Evolutionary conservation across 345 rosid species (phyloP).

Genomic region (Pistacia vera): DNA sequence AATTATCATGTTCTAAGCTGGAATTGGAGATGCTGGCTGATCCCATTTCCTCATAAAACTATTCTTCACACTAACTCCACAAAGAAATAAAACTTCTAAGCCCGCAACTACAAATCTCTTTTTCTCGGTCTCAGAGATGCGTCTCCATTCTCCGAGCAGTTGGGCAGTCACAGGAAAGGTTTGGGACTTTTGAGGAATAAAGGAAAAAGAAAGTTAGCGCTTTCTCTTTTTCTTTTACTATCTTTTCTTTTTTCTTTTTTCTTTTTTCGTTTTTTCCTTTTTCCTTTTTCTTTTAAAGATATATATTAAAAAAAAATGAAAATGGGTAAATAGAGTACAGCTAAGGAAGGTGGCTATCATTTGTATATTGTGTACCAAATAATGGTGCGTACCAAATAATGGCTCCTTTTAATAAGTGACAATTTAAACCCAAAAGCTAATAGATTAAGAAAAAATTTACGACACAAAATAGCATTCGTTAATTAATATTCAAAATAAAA

Average conservation of each 20-base stretch:
- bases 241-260: not conserved
- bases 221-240: no score
- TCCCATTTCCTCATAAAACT: constrained; percentile 34
- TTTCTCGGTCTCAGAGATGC: constrained; percentile 7
- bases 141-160: not conserved
- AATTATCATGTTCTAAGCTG: constrained; percentile 28
- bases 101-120: not conserved
- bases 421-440: no score
- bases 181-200: not conserved
- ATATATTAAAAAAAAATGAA: no score
- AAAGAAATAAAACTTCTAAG: not conserved
- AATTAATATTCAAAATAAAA: no score
- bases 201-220: not conserved
- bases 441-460: no score
- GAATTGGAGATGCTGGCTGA: constrained; percentile 33
- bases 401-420: no score
- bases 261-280: not conserved
- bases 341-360: no score
- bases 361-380: no score
- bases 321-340: no score
- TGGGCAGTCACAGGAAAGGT: not conserved
- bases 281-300: no score
- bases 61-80: not conserved
- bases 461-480: no score
- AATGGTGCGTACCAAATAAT: no score